These are phyloP conservation scores for Secale cereale DNA, from an alignment of 176 grass and related monocot species.

Conservation along the genomic window DNA sequence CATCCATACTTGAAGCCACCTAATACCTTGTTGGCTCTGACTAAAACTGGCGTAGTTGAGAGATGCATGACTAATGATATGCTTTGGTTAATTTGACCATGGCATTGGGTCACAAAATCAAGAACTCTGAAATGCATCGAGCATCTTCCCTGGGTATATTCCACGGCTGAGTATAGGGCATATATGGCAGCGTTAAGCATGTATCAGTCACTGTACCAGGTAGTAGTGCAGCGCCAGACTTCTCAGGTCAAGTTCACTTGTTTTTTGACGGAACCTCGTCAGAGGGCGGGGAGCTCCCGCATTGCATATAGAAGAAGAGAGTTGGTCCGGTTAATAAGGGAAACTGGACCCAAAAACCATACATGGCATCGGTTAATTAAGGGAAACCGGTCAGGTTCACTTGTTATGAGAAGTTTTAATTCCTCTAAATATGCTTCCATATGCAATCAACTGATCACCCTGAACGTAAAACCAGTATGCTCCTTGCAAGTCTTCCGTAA, in stretches of 20 bases:
- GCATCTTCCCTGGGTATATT: not conserved
- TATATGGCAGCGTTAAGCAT: not conserved
- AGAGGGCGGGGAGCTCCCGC: too few species aligned
- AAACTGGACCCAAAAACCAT: too few species aligned
- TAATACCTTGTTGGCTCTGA: not conserved
- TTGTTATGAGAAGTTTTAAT: not conserved
- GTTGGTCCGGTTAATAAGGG: too few species aligned
- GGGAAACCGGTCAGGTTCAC: too few species aligned
- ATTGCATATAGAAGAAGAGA: too few species aligned
- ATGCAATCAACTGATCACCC: not conserved
- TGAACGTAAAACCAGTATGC: slow-evolving; percentile 1
- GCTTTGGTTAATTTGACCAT: not conserved
- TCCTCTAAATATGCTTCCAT: not conserved
- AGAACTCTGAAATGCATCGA: not conserved
- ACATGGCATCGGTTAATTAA: too few species aligned
- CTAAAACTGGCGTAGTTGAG: not conserved
- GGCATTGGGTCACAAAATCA: not conserved
- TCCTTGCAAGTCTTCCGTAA: not conserved
- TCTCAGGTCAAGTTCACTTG: not conserved
- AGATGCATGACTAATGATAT: not conserved
- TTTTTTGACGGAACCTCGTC: too few species aligned
- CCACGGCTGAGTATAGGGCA: not conserved
- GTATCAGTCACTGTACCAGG: not conserved
- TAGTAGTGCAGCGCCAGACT: not conserved
- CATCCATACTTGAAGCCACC: not conserved